Evolutionary conservation across 176 grass and related monocot species (phyloP).

Genomic region (Paspalum notatum): DNA sequence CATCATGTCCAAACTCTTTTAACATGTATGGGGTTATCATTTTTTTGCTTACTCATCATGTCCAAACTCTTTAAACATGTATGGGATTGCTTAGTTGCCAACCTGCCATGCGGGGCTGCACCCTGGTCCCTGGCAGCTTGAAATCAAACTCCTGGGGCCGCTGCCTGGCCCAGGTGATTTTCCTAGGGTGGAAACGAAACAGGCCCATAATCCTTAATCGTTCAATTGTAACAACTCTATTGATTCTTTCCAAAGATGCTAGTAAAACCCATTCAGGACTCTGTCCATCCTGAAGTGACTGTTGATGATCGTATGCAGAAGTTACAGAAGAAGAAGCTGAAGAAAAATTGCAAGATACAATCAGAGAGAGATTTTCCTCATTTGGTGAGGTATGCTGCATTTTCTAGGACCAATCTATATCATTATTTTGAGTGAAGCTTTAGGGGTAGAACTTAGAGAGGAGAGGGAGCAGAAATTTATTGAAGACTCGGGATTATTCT

Average conservation of each 20-base stretch:
- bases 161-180: too few relatives aligned
- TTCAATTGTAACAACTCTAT: not conserved
- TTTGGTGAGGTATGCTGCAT: slow-evolving; percentile 71
- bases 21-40: not conserved
- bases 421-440: slow-evolving; percentile 16
- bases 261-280: not conserved
- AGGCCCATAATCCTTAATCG: not conserved
- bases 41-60: not conserved
- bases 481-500: not conserved
- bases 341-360: slow-evolving; percentile 92
- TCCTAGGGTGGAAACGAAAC: too few relatives aligned
- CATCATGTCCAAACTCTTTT: not conserved
- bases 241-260: not conserved
- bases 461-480: not conserved
- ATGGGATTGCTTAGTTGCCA: too few relatives aligned
- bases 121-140: too few relatives aligned
- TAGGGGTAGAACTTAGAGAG: not conserved
- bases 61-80: not conserved
- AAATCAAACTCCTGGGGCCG: too few relatives aligned
- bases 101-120: too few relatives aligned
- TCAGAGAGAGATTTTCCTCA: slow-evolving; percentile 91
- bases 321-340: slow-evolving; percentile 92
- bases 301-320: slow-evolving; percentile 60
- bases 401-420: slow-evolving; percentile 19
- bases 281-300: slow-evolving; percentile 5